Percentiles rank a stretch among this genome's conserved stretches.
These are phyloP conservation scores for Glycine latifolia DNA, from an alignment of 306 rosid genomes.

Conservation along the genomic window DNA sequence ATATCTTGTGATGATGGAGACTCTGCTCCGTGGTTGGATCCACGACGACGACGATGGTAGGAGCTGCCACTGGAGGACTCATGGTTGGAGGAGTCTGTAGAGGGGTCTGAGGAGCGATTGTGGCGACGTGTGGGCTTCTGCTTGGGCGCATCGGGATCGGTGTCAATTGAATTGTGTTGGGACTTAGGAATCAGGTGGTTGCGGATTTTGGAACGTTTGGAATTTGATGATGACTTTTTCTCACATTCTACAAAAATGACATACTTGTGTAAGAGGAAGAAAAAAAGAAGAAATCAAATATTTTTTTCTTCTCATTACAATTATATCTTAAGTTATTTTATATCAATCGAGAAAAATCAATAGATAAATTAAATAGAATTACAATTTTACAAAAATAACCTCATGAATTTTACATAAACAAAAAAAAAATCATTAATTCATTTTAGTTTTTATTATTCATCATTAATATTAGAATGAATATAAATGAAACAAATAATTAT, in stretches of 20 bases:
- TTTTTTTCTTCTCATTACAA: no score
- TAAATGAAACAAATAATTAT: no score
- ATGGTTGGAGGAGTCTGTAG: conserved; percentile 39
- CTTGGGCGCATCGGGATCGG: conserved; percentile 23
- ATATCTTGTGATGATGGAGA: conserved; percentile 38
- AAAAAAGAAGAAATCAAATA: no score
- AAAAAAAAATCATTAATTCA: no score
- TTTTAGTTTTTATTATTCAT: no score
- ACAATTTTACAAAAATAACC: no score
- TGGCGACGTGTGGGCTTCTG: conserved; percentile 58
- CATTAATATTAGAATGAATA: no score
- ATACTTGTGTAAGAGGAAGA: no score
- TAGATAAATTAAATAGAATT: no score
- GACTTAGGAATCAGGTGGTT: conserved; percentile 49
- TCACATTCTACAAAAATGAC: not conserved
- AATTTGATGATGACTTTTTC: not conserved
- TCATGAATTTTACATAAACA: no score
- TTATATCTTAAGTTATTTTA: no score
- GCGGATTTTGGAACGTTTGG: not conserved
- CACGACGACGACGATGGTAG: conserved; percentile 45
- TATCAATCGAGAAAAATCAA: no score
- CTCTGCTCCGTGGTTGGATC: conserved; percentile 51
- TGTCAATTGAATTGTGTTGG: conserved; percentile 50
- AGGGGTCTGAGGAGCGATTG: conserved; percentile 52
- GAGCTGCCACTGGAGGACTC: conserved; percentile 57